A percentile compares a stretch with the other conserved stretches of the same genome.
phyloP scores from a whole-genome alignment of 768 basidiomycete genomes.

The Sarcodon sp. region DNA sequence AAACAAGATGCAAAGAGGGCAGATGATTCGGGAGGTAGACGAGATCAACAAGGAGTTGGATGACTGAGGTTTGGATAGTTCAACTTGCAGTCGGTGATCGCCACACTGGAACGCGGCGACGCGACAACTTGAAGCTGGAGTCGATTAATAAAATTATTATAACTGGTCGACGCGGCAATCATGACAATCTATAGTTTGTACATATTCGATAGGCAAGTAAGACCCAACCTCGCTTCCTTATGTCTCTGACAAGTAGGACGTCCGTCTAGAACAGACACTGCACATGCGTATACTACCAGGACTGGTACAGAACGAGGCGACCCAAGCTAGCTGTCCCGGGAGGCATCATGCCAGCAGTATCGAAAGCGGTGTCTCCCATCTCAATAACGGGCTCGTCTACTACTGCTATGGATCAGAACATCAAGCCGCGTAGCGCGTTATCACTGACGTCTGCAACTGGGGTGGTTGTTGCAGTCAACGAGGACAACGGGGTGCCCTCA shows the following conservation, averaged over 20 bases:
- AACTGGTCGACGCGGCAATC: neutral
- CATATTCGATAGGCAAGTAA: slow-evolving; percentile 75
- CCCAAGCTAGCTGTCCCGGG: slow-evolving; percentile 63
- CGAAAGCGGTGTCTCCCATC: slow-evolving; percentile 42
- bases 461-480: slow-evolving; percentile 48
- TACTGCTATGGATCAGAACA: slow-evolving; percentile 12
- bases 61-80: too few species aligned
- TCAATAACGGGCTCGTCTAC: slow-evolving; percentile 13
- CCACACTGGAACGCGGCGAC: too few species aligned
- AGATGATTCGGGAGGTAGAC: too few species aligned
- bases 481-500: slow-evolving; percentile 21
- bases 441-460: slow-evolving; percentile 38
- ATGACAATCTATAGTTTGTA: slow-evolving; percentile 93
- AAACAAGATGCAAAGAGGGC: too few species aligned
- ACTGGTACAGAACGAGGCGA: slow-evolving; percentile 77
- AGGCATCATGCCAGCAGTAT: slow-evolving; percentile 69
- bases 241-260: neutral
- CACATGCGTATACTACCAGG: slow-evolving; percentile 88
- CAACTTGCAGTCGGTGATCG: too few species aligned
- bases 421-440: slow-evolving; percentile 53
- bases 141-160: too few species aligned
- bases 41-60: too few species aligned
- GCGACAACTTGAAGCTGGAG: too few species aligned
- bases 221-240: neutral
- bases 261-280: slow-evolving; percentile 51